A percentile compares a stretch with the other conserved stretches of the same genome.
phyloP scores from a whole-genome alignment of 2,329 filamentous ascomycete species.

The Diaporthe destruens region DNA sequence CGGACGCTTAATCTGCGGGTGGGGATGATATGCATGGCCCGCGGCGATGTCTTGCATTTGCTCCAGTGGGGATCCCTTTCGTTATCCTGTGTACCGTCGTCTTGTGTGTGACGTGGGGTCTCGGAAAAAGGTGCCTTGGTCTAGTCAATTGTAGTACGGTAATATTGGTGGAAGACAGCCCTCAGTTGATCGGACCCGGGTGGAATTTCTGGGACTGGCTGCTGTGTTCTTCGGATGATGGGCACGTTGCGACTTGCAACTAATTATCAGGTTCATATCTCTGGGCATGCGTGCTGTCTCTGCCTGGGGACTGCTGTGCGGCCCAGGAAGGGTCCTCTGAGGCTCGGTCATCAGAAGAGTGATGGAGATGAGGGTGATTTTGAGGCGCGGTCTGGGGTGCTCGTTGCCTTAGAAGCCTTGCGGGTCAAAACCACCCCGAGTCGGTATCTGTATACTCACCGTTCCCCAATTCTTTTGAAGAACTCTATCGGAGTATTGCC shows the following conservation, averaged over 20 bases:
- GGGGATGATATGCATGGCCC: neutral
- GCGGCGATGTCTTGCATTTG: neutral
- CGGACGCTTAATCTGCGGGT: neutral
- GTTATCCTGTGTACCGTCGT: neutral
- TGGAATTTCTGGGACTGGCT: too few relatives aligned
- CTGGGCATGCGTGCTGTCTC: too few relatives aligned
- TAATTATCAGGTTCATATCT: neutral
- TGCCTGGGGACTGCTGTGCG: neutral
- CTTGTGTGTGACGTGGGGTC: neutral
- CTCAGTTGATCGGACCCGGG: neutral
- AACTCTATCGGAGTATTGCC: neutral
- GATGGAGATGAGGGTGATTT: too few relatives aligned
- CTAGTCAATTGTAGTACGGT: neutral
- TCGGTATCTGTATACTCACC: neutral
- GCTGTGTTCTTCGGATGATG: neutral
- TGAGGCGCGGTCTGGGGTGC: neutral
- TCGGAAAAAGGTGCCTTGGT: too few relatives aligned
- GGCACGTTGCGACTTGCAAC: neutral
- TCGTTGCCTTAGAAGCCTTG: neutral
- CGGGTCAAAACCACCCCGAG: neutral
- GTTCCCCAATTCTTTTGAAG: neutral
- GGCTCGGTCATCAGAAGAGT: neutral
- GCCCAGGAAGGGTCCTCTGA: too few relatives aligned
- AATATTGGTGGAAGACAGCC: neutral
- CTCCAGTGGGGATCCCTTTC: neutral